Evolutionary conservation across 2,329 filamentous ascomycete genomes (phyloP), one percentile per base, ranked within the genome.

Genomic region (Fusarium devonianum): DNA sequence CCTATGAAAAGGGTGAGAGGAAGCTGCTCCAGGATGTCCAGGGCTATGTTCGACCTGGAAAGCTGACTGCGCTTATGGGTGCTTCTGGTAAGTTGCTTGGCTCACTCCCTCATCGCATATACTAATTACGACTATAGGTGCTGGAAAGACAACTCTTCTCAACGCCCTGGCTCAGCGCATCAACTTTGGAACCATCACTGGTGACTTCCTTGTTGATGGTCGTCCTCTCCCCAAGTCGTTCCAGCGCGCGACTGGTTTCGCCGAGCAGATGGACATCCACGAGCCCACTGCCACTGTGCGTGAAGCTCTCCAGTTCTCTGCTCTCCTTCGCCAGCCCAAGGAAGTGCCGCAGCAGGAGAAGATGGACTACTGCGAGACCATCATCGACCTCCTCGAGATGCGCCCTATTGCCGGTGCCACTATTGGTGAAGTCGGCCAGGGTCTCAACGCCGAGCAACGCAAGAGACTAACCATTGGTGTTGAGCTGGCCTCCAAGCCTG

Each of bases 41-140:
- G 62, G 90, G 90, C n/a, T 93, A 87, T 78, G 89, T 94, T 32
- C 88, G 90, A 53, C 90, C 90, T 1, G 90, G 90, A 22, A 92
- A 88, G 41, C 72, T 92, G 38, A 92, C 89, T 8, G 90, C 89
- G 7, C 78, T 92, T 1, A 93, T 93, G 89, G 87, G 78, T 25
- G 75, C 77, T 16, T 78, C 77, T 30, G 75, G 72, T 66, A 69
- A 62, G 61, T 63, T 18, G 3, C 19, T 16, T 9, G 37, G 3
- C 2, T 12, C 3, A 22, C 26, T 4, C 16, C 3, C 6, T 12
- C 18, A 25, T 6, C 4, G 16, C 5, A 41, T 1, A 17, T n/a
- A 14, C 12, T 47, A 33, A 35, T 13, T 6, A 4, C 7, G 12
- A 23, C 4, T 3, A 1, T 10, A 68, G 73, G 75, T 34, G 70